A percentile compares a stretch with the other conserved stretches of the same genome.
phyloP scores from a whole-genome alignment of 2,329 filamentous ascomycete species.

The Bipolaris sorokiniana region DNA sequence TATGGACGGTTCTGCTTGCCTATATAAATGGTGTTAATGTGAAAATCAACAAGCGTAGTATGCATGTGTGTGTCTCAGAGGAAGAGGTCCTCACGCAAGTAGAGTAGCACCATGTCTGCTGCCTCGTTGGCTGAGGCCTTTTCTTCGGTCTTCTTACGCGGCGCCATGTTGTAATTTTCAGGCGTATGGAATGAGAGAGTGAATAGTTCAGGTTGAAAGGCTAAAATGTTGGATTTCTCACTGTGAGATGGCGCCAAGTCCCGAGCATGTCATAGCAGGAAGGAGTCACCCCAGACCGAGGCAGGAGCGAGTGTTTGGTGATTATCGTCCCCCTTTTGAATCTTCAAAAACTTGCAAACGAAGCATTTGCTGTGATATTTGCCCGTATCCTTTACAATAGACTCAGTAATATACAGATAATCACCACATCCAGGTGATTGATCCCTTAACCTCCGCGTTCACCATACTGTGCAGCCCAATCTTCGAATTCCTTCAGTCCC shows the following conservation, averaged over 20 bases:
- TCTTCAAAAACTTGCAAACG: no score
- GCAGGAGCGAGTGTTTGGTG: background rate
- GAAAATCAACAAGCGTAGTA: background rate
- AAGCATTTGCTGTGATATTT: background rate
- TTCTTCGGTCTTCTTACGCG: slow-evolving; percentile 48
- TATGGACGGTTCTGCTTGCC: slow-evolving; percentile 62
- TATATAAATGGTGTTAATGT: slow-evolving; percentile 28
- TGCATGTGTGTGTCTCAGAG: background rate
- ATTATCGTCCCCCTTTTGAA: background rate
- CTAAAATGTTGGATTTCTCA: background rate
- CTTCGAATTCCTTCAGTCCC: slow-evolving; percentile 86
- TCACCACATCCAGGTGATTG: background rate
- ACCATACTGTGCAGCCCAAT: slow-evolving; percentile 92
- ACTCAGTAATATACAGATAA: background rate
- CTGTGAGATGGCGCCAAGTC: slow-evolving; percentile 9
- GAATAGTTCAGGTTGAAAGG: background rate
- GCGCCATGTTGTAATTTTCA: slow-evolving; percentile 35
- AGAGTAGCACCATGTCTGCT: slow-evolving; percentile 55
- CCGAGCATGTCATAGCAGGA: slow-evolving; percentile 10
- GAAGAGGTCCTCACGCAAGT: slow-evolving; percentile 54
- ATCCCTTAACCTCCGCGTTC: slow-evolving; percentile 75
- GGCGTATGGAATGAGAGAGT: background rate
- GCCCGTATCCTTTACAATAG: background rate
- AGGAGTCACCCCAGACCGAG: slow-evolving; percentile 15
- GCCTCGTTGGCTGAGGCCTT: slow-evolving; percentile 47